Percentiles rank a stretch among this genome's conserved stretches.
Conservation (phyloP, 1,284 basidiomycete species). For the Sporisorium scitamineum region DNA sequence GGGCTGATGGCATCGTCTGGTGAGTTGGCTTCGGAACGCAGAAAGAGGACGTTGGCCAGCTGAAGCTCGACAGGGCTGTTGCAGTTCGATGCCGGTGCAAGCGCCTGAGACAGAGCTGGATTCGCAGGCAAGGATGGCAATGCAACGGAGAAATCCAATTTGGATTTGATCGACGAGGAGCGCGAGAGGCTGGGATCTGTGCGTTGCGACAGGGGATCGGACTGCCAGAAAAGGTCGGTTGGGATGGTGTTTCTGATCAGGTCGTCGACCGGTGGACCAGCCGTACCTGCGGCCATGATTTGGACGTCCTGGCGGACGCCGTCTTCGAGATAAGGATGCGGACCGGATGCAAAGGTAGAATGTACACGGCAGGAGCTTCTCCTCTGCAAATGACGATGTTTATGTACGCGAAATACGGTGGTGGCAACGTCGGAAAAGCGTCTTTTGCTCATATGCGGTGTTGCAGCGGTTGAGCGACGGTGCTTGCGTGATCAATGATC, state of each 20-base stretch:
- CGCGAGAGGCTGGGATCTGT: conserved; percentile 8
- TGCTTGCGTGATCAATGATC: too few species aligned
- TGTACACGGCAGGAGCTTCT: conserved; percentile 9
- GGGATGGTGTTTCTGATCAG: conserved; percentile 21
- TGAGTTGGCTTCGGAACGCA: conserved; percentile 22
- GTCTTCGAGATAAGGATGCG: background rate
- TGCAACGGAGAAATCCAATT: conserved; percentile 5
- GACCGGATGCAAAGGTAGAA: background rate
- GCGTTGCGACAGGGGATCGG: conserved; percentile 4
- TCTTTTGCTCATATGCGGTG: conserved; percentile 33
- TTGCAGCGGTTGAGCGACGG: background rate
- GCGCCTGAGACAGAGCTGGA: conserved; percentile 7
- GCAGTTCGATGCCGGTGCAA: background rate
- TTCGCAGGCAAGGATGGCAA: conserved; percentile 15
- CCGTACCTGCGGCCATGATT: conserved; percentile 32
- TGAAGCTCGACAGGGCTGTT: background rate
- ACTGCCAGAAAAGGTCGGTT: conserved; percentile 25
- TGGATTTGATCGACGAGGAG: conserved; percentile 18
- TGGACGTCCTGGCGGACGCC: conserved; percentile 27
- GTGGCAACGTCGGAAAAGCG: conserved; percentile 35
- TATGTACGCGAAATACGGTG: conserved; percentile 15
- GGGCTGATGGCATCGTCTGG: conserved; percentile 10
- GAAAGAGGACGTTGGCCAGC: conserved; percentile 4
- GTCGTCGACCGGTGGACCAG: conserved; percentile 28
- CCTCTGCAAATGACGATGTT: conserved; percentile 9